phyloP scores from a whole-genome alignment of 1,284 basidiomycete species.

The Rhodotorula sp. region DNA sequence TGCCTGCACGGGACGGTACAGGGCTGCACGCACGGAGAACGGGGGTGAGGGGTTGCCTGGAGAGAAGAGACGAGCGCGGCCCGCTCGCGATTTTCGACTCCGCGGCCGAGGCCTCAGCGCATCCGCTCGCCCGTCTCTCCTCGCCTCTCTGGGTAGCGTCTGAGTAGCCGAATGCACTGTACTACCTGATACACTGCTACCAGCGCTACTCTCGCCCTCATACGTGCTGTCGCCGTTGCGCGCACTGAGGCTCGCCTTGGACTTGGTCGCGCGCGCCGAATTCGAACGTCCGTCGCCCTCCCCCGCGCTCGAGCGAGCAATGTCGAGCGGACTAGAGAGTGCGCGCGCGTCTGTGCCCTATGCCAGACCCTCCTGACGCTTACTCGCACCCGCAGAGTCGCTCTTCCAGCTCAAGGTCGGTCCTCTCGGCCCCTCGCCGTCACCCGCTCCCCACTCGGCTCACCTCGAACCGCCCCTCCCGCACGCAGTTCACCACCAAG shows the following conservation, averaged over 20 bases:
- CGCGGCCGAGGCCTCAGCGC: neutral
- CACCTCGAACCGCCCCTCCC: neutral
- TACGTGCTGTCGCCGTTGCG: no score
- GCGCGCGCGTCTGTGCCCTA: neutral
- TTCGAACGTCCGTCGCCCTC: neutral
- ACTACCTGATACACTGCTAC: no score
- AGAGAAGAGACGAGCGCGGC: neutral
- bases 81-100: neutral
- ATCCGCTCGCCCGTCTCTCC: neutral
- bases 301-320: neutral
- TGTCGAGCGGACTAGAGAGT: constrained; percentile 39
- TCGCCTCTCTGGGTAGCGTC: neutral
- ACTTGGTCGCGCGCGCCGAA: neutral
- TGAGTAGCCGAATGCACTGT: no score
- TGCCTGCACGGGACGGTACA: no score
- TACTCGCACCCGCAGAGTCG: constrained; percentile 64
- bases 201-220: no score
- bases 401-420: constrained; percentile 89
- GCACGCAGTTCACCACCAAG: constrained; percentile 86
- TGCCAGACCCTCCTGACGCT: neutral
- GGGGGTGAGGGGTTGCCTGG: neutral
- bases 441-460: neutral
- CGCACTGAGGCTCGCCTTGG: neutral
- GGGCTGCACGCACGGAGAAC: neutral
- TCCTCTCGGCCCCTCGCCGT: neutral